Evolutionary conservation across 2,329 filamentous ascomycete genomes (phyloP), one percentile per base, ranked within the genome.

Genomic region (Ophiostoma sp.): DNA sequence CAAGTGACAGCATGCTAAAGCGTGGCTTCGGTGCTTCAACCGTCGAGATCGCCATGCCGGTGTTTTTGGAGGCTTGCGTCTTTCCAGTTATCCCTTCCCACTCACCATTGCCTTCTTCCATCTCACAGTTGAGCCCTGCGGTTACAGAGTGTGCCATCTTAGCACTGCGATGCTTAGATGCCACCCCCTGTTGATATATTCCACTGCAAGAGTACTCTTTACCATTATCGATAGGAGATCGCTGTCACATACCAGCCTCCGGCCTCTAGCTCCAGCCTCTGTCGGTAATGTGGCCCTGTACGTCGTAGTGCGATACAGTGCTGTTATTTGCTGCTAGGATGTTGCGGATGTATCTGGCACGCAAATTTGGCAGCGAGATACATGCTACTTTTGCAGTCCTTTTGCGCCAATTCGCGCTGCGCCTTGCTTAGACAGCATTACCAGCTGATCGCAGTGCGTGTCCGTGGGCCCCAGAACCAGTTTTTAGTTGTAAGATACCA

Each of bases 201-300:
- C 17, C 17, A 48, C 17, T 39, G 6, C 36, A 10, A 39, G 27
- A 31, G 27, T 31, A 31, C 27, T 31, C 27, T 31, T 1, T 31
- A 31, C 44, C 44, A 48, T n/a, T n/a, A n/a, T 27, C 52, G 52
- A 57, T 57, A 57, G 52, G 52, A 57, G 52, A 57, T 57, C 52
- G 52, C 10, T 57, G n/a, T 27, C 6, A 4, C 44, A 48, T 48
- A 48, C 44, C 44, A 48, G 20, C 44, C 44, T 48, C 44, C 44
- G 20, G 44, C 44, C 20, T 48, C 44, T 17, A 48, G 44, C 44
- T 57, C 52, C 52, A 27, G 52, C 52, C 52, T 5, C 23, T 57
- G n/a, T 57, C 52, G 23, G 52, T 27, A 57, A 57, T 57, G 52
- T 57, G 44, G 44, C 44, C 20, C 44, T 48, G 44, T 48, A 48